phyloP scores from a whole-genome alignment of 2,329 filamentous ascomycete genomes.

The Fusarium piperis region DNA sequence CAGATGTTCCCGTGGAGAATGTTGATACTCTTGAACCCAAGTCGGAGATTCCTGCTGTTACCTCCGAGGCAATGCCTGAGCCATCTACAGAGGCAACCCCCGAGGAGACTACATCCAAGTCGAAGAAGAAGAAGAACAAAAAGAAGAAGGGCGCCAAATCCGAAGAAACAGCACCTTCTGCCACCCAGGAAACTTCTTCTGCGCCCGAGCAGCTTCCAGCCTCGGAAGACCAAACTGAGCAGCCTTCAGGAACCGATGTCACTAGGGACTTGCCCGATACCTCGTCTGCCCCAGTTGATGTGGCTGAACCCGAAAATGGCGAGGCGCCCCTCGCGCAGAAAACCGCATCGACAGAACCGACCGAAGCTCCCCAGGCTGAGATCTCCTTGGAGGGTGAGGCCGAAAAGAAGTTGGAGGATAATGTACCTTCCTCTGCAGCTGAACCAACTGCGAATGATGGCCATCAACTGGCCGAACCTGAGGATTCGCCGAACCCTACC shows the following conservation, averaged over 20 bases:
- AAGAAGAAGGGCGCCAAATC: slow-evolving; percentile 39
- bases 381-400: not conserved
- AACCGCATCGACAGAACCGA: not conserved
- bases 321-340: not conserved
- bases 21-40: not conserved
- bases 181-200: slow-evolving; percentile 13
- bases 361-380: not conserved
- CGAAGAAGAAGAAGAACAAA: slow-evolving; percentile 44
- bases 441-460: not conserved
- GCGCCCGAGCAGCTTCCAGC: not conserved
- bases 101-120: slow-evolving; percentile 22
- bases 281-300: not conserved
- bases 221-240: not conserved
- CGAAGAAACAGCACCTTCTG: slow-evolving; percentile 16
- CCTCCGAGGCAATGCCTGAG: slow-evolving; percentile 15
- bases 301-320: not conserved
- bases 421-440: not conserved
- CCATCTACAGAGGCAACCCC: not conserved
- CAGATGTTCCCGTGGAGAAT: slow-evolving; percentile 2
- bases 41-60: not conserved
- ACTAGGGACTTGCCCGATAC: not conserved
- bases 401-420: slow-evolving; percentile 8
- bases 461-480: not conserved
- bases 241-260: not conserved
- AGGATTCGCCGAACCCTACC: not conserved